Conservation (phyloP, 257 asterid species). For the Solanum lycopersicoides region DNA sequence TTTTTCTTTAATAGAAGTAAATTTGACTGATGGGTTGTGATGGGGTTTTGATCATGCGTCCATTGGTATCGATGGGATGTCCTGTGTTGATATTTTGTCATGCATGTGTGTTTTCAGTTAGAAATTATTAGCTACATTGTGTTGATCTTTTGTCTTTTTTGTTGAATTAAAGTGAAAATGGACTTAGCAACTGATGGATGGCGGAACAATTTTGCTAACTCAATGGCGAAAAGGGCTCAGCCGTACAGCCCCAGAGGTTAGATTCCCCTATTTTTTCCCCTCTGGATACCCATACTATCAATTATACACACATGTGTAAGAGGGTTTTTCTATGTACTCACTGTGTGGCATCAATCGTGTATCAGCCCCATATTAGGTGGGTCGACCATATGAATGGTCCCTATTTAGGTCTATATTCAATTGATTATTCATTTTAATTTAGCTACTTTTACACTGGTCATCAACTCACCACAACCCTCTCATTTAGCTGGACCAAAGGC, state of each 20-base stretch:
- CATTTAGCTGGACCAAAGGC: background rate
- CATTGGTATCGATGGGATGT: background rate
- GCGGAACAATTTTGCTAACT: constrained; percentile 12
- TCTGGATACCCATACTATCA: background rate
- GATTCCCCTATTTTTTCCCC: background rate
- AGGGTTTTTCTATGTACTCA: background rate
- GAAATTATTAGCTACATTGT: background rate
- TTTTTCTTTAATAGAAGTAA: background rate
- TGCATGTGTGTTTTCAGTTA: constrained; percentile 10
- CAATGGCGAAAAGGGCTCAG: constrained; percentile 33
- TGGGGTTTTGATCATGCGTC: background rate
- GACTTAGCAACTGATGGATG: constrained; percentile 24
- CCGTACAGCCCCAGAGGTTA: constrained; percentile 32
- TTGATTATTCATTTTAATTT: background rate
- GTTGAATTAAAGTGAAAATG: constrained; percentile 25
- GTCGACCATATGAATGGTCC: background rate
- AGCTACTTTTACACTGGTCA: background rate
- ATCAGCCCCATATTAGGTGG: background rate
- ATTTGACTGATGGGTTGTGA: background rate
- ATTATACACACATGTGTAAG: background rate
- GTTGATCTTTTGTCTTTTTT: background rate
- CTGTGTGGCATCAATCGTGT: background rate
- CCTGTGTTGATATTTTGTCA: background rate
- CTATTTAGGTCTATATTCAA: background rate
- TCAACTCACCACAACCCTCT: background rate